These are phyloP conservation scores for Trichoderma hamatum DNA, from an alignment of 2,329 filamentous ascomycete genomes.

Conservation along the genomic window DNA sequence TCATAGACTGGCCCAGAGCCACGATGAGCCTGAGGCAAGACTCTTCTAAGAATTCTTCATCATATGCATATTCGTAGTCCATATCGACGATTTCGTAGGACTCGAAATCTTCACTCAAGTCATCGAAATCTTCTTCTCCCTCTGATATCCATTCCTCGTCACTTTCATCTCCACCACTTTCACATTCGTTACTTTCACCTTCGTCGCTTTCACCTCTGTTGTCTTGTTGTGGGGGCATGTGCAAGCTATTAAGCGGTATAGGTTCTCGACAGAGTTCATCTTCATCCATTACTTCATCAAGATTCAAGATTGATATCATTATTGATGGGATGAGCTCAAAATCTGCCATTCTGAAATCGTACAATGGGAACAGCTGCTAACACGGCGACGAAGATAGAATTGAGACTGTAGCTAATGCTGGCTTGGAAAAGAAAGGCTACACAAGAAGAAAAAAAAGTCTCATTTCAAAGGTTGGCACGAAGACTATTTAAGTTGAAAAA, in stretches of 20 bases:
- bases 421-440: background rate
- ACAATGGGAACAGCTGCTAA: background rate
- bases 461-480: background rate
- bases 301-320: background rate
- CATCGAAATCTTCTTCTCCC: background rate
- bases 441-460: background rate
- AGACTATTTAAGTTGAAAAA: background rate
- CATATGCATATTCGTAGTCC: background rate
- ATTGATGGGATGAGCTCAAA: background rate
- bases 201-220: background rate
- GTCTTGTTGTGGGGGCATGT: background rate
- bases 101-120: background rate
- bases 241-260: background rate
- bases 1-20: background rate
- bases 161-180: background rate
- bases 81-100: background rate
- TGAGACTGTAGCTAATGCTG: background rate
- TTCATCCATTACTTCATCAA: background rate
- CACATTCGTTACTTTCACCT: background rate
- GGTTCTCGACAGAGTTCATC: background rate
- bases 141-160: background rate
- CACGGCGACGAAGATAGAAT: background rate
- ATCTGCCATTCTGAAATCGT: background rate
- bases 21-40: background rate
- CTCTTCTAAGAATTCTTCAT: background rate